A percentile compares a stretch with the other conserved stretches of the same genome.
Evolutionary conservation across 1,284 basidiomycete species (phyloP).

Genomic region (Puccinia novopanici): DNA sequence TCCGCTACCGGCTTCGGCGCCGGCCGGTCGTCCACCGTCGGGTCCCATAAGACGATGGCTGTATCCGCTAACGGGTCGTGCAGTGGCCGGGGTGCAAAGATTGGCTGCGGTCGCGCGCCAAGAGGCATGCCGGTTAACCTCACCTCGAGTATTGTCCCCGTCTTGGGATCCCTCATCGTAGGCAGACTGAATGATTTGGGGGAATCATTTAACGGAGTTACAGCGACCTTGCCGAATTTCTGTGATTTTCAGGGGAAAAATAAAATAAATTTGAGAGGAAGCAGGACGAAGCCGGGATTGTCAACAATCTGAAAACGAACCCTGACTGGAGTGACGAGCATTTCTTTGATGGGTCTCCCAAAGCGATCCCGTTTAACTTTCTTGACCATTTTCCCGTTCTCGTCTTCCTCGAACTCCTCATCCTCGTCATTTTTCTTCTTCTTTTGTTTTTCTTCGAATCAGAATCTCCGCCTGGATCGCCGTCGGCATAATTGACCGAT

Average conservation of each 20-base stretch:
- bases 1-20: conserved; percentile 56
- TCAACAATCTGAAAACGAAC: conserved; percentile 29
- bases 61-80: conserved; percentile 97
- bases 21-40: conserved; percentile 85
- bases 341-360: conserved; percentile 47
- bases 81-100: conserved; percentile 82
- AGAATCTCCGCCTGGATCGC: background rate
- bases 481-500: conserved; percentile 37
- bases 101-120: conserved; percentile 79
- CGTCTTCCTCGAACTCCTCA: no score
- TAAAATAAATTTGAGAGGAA: background rate
- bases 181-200: conserved; percentile 75
- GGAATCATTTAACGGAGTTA: conserved; percentile 53
- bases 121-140: conserved; percentile 74
- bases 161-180: conserved; percentile 73
- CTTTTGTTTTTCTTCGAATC: conserved; percentile 15
- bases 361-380: conserved; percentile 47
- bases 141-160: conserved; percentile 71
- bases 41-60: conserved; percentile 95
- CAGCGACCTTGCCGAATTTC: conserved; percentile 40
- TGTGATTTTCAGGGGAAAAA: background rate
- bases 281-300: no score
- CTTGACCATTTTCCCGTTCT: conserved; percentile 47
- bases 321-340: conserved; percentile 30
- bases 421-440: no score